These are phyloP conservation scores for Didymella pinodella DNA, from an alignment of 2,329 filamentous ascomycete genomes.

Conservation along the genomic window DNA sequence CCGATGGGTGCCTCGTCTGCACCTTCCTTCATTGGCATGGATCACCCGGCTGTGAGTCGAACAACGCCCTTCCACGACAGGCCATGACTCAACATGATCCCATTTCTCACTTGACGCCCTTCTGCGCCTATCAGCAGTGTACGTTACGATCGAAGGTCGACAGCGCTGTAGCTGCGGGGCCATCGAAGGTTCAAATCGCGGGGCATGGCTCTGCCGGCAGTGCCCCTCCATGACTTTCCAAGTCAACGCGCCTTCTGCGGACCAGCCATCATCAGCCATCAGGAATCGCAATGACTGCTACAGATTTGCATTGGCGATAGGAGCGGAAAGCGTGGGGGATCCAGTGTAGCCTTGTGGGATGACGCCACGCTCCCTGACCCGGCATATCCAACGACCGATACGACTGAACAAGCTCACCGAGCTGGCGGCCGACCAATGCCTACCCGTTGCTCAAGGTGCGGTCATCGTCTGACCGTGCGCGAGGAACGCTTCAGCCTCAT, in stretches of 20 bases:
- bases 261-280: background rate
- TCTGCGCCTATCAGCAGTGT: background rate
- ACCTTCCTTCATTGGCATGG: conserved; percentile 12
- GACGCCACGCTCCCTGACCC: background rate
- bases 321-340: background rate
- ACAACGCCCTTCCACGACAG: conserved; percentile 13
- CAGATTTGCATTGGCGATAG: background rate
- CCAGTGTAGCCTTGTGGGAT: background rate
- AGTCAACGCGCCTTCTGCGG: background rate
- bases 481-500: conserved; percentile 18
- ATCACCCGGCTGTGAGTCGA: background rate
- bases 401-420: conserved; percentile 26
- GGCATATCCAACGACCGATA: background rate
- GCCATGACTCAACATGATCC: conserved; percentile 4
- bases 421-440: conserved; percentile 18
- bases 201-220: background rate
- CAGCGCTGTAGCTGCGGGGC: background rate
- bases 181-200: background rate
- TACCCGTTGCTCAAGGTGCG: conserved; percentile 12
- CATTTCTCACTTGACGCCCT: background rate
- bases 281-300: background rate
- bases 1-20: conserved; percentile 5
- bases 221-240: background rate
- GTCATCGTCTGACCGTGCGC: conserved; percentile 11
- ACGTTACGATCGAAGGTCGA: background rate